Base-by-base conservation (phyloP, 2,329 filamentous ascomycete genomes). In the Colletotrichum chlorophyti region DNA sequence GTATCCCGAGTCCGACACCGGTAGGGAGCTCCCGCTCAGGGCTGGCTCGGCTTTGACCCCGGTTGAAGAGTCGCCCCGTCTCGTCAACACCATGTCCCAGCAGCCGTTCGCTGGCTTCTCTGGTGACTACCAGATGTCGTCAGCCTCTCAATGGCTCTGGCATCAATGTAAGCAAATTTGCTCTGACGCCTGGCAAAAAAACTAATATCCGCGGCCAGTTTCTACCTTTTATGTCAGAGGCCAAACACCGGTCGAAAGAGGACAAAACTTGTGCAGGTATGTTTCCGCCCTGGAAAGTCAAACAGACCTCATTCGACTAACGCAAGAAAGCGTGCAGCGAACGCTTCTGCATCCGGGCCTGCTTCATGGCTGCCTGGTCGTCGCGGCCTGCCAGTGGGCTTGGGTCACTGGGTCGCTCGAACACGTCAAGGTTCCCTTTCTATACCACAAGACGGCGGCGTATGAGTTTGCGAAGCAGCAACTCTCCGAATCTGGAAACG, bases 401-500 rank as follows among this genome's bases (percentile, higher is more conserved):
- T 79, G 76, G 77, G 72, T 76, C 41, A 78, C 74, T 3, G 76
- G 76, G 26, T 76, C 76, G 48, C 72, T 76, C 64, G 76, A 78
- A 49, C 70, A 75, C 48, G 76, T 78, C 63, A 73, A 74, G 62
- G 69, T 79, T 19, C 75, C 76, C 10, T 78, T 79, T 62, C 69
- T 79, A 48, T 77, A 79, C 54, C 76, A 79, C 65, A 79, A 79
- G 62, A 69, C 77, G 23, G 75, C 77, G 43, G 77, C 77, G 10
- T 79, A 79, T 65, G 73, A 76, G 50, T 79, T 78, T 57, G 76
- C 77, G 45, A 74, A 76, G 59, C 71, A 76, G 60, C 76, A 79
- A 58, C 65, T 79, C 37, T 70, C 71, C 42, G 68, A 71, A 31
- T 68, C 71, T n/a, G 71, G 72, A 41, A 68, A 69, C 7, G 74